Base-by-base conservation (phyloP, 768 basidiomycete species). In the Xerocomus spinulosus region DNA sequence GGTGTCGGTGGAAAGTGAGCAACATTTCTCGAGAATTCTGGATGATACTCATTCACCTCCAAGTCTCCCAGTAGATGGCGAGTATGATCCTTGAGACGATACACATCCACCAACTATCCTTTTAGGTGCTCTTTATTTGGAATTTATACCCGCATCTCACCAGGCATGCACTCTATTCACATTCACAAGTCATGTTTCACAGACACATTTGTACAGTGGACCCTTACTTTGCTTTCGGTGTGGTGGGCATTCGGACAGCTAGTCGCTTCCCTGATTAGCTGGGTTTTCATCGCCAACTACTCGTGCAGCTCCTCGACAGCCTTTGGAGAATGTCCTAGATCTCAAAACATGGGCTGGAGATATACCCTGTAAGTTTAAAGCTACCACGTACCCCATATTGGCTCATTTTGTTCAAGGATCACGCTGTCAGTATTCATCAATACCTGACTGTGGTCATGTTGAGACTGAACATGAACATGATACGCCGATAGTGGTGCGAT, bases 271-370 rank as follows among this genome's bases (percentile, higher is more conserved):
- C 59, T 75, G 25, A 68, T 82, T 25, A 74, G 77, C 7, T 82
- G 77, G 74, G 76, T 69, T 0, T 76, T 81, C 54, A 78, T 82
- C 28, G 72, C 72, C 21, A 77, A 75, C 50, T 81, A 74, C 55
- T 78, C 80, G 4, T 82, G 81, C 56, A 54, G 63, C 24, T 49
- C 68, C 15, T 53, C 53, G 34, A 50, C 53, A 50, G 47, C 48
- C 4, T 57, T 54, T 26, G 67, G 72, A 32, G 63, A 76, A 53
- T 83, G 81, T 53, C 57, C 68, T 3, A 72, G 71, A 49, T 67
- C 63, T 0, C 63, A 72, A 51, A 83, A 82, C 52, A 79, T 77
- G 73, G 81, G 81, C 10, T 83, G 81, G 81, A 68, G 81, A 61
- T 81, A 80, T 58, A 71, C 73, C 18, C 62, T 76, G 71, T 78